Base-by-base conservation (phyloP, 208 protist genomes). In the Trypanosoma conorhini region DNA sequence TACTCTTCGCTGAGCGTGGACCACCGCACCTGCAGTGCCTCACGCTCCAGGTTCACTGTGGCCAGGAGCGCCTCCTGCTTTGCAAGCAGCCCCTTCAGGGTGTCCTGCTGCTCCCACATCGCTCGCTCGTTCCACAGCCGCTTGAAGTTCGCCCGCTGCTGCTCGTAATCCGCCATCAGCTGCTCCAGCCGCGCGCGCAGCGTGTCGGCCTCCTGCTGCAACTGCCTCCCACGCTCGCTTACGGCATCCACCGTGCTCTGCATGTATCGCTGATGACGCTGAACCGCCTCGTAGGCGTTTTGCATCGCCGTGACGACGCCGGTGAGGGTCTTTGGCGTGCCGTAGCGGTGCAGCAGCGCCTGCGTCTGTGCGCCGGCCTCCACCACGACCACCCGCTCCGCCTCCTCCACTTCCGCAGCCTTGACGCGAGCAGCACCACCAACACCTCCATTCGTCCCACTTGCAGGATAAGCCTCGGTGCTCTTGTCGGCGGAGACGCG, bases 1-100 rank as follows among this genome's bases (percentile, higher is more conserved):
- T 91, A 94, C 55, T 94, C 82, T 21, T 72, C 75, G 46, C 77
- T 89, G 17, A 90, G 69, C 5, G 58, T 63, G n/a, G 68, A 67
- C 88, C 83, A 89, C 58, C 81, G 78, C 17, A 59, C 54, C 21
- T 72, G 82, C 72, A 93, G 79, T 28, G 66, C 78, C 55, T 85
- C 77, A 21, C 87, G 80, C 65, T 93, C 85, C 22, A 75, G 72
- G n/a, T 79, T 83, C 30, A 90, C 83, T 0, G 71, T 79, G 10
- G 74, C 59, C 33, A 93, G 46, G 5, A 89, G 74, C 0, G 72
- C 67, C 19, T 93, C 77, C 42, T 90, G 85, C 15, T 78, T 80
- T 9, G 83, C 76, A 24, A 90, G 75, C 13, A 92, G 70, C n/a
- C 62, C 80, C 22, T 81, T 82, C 70, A 92, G 79, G 13, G 82